Percentiles rank a stretch among this genome's conserved stretches.
Conservation (phyloP, 169 alveolate species). For the Eimeria acervulina region DNA sequence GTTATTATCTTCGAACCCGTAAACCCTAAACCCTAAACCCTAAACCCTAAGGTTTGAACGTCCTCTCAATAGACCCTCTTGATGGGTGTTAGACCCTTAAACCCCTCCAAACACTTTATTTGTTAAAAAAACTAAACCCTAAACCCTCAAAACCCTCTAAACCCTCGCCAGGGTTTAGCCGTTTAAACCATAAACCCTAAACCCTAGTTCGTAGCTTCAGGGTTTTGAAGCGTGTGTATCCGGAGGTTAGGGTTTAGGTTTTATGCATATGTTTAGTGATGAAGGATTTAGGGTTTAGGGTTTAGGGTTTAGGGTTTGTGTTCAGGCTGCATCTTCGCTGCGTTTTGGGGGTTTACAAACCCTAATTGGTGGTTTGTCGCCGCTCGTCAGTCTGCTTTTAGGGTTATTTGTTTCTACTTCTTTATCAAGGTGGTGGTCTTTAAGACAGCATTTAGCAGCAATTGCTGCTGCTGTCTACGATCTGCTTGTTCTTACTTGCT, state of each 20-base stretch:
- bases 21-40: constrained; percentile 52
- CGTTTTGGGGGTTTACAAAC: constrained; percentile 75
- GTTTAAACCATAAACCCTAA: too few species aligned
- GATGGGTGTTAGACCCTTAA: too few species aligned
- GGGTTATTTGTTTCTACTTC: constrained; percentile 76
- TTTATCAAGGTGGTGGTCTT: constrained; percentile 80
- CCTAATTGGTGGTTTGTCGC: constrained; percentile 65
- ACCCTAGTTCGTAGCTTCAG: too few species aligned
- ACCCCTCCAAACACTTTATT: too few species aligned
- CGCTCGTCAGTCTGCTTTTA: constrained; percentile 59
- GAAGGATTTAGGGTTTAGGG: constrained; percentile 52
- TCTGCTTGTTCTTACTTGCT: constrained; percentile 62
- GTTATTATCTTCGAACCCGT: constrained; percentile 76
- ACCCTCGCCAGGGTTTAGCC: neutral
- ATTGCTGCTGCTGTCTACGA: constrained; percentile 72
- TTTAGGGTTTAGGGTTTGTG: neutral
- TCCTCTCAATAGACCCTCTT: too few species aligned
- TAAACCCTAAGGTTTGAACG: neutral
- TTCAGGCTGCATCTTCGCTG: constrained; percentile 77
- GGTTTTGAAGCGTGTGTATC: too few species aligned
- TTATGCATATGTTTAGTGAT: neutral
- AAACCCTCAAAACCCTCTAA: neutral
- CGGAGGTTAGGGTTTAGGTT: neutral
- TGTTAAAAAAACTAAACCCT: neutral
- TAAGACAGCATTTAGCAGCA: constrained; percentile 38